Evolutionary conservation across 2,329 filamentous ascomycete genomes (phyloP).

Genomic region (Coniochaeta sp.): DNA sequence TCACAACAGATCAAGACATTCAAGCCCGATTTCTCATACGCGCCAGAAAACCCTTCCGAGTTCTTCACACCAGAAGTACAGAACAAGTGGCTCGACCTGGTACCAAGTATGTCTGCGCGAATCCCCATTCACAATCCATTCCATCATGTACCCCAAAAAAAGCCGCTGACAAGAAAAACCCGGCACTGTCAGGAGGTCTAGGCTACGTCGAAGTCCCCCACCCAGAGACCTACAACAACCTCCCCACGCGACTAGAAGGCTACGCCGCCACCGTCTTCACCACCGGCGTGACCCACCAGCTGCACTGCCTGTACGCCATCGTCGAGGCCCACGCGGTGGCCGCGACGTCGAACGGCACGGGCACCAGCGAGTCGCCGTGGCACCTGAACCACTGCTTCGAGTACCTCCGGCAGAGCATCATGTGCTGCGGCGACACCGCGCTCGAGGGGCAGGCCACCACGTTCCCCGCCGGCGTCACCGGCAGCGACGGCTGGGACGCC

Average conservation of each 20-base stretch:
- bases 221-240: conserved; percentile 24
- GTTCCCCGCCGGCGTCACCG: not conserved
- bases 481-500: not conserved
- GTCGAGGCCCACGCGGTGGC: conserved; percentile 27
- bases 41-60: conserved; percentile 29
- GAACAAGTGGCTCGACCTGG: conserved; percentile 28
- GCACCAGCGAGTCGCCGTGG: conserved; percentile 13
- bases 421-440: conserved; percentile 9
- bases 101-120: conserved; percentile 26
- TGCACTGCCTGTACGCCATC: conserved; percentile 34
- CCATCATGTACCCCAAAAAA: too few species aligned
- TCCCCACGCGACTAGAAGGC: conserved; percentile 24
- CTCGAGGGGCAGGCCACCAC: conserved; percentile 4
- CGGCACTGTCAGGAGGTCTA: conserved; percentile 21
- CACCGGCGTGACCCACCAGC: conserved; percentile 34
- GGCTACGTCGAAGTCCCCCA: conserved; percentile 30
- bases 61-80: conserved; percentile 26
- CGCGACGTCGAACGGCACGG: conserved; percentile 17
- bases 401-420: conserved; percentile 5
- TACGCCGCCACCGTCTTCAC: conserved; percentile 29
- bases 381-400: conserved; percentile 10
- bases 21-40: conserved; percentile 25
- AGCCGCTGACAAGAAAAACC: too few species aligned
- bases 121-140: not conserved
- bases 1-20: conserved; percentile 31